Percentiles rank a stretch among this genome's conserved stretches.
These are phyloP conservation scores for Oxytropis ochrocephala DNA, from an alignment of 306 rosid species.

Conservation along the genomic window DNA sequence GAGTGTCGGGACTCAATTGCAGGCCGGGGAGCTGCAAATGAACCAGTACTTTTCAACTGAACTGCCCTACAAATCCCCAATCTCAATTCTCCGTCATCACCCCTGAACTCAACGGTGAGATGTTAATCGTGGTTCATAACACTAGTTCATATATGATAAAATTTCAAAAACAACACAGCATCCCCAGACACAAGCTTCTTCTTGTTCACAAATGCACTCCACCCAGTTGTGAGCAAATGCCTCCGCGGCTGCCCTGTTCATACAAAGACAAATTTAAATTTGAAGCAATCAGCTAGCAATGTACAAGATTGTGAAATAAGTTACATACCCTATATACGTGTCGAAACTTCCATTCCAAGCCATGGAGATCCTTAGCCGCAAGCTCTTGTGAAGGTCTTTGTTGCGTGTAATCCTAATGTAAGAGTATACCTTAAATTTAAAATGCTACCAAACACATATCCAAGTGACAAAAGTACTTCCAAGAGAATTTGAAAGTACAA, in stretches of 20 bases:
- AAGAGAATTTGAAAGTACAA: neutral
- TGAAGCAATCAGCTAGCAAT: neutral
- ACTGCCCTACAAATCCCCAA: conserved; percentile 82
- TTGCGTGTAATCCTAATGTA: conserved; percentile 73
- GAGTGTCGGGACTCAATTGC: conserved; percentile 44
- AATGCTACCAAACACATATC: neutral
- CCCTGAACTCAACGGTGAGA: conserved; percentile 36
- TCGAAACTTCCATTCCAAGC: conserved; percentile 87
- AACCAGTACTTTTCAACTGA: conserved; percentile 63
- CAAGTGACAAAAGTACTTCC: neutral
- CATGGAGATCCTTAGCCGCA: conserved; percentile 93
- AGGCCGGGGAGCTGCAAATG: conserved; percentile 37
- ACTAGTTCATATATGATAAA: too few species aligned
- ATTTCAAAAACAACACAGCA: conserved; percentile 92
- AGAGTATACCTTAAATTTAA: neutral
- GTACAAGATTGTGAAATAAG: neutral
- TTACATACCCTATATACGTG: conserved; percentile 74
- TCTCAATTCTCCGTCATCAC: conserved; percentile 83
- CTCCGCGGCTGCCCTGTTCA: conserved; percentile 95
- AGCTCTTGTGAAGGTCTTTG: conserved; percentile 98
- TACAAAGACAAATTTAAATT: neutral
- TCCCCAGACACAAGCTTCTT: conserved; percentile 96
- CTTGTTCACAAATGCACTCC: conserved; percentile 99
- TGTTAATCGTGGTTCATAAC: neutral
- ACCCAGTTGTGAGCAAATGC: conserved; percentile 98